Conservation (phyloP, 106 monocot species). For the Dioscorea dumetorum region DNA sequence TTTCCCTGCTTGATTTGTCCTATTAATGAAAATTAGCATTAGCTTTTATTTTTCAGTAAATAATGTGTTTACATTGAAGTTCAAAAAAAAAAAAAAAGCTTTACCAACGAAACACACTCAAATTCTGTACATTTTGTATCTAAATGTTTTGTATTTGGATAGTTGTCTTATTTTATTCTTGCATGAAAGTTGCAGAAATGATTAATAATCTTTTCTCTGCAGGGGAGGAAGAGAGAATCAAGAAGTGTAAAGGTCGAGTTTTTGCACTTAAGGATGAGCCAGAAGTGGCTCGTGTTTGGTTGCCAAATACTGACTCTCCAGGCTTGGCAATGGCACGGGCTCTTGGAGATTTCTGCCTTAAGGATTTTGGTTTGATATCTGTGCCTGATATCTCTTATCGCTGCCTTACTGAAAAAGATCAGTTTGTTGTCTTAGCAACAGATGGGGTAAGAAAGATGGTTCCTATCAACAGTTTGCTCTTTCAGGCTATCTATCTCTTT, state of each 20-base stretch:
- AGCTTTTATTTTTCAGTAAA: no score
- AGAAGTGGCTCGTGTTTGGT: constrained; percentile 60
- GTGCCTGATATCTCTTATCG: constrained; percentile 54
- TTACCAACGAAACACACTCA: no score
- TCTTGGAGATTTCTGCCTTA: constrained; percentile 70
- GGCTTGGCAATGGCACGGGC: constrained; percentile 74
- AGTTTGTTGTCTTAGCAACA: constrained; percentile 57
- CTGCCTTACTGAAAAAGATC: constrained; percentile 37
- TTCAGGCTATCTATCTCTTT: no score
- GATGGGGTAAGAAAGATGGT: constrained; percentile 46
- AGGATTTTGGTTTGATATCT: constrained; percentile 67
- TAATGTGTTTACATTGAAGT: no score
- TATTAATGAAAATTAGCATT: no score
- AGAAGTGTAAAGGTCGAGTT: constrained; percentile 49
- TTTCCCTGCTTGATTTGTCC: no score
- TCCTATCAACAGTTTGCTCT: no score
- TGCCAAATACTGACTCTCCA: constrained; percentile 48
- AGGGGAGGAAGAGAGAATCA: constrained; percentile 72
- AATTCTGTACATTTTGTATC: no score
- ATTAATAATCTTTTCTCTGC: constrained; percentile 1
- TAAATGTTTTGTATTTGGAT: no score
- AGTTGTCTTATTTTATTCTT: no score
- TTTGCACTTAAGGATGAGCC: constrained; percentile 71
- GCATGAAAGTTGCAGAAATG: not conserved
- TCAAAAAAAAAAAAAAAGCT: no score